A percentile compares a stretch with the other conserved stretches of the same genome.
phyloP scores from a whole-genome alignment of 805 yeast species.

The Nakazawaea ernobii region DNA sequence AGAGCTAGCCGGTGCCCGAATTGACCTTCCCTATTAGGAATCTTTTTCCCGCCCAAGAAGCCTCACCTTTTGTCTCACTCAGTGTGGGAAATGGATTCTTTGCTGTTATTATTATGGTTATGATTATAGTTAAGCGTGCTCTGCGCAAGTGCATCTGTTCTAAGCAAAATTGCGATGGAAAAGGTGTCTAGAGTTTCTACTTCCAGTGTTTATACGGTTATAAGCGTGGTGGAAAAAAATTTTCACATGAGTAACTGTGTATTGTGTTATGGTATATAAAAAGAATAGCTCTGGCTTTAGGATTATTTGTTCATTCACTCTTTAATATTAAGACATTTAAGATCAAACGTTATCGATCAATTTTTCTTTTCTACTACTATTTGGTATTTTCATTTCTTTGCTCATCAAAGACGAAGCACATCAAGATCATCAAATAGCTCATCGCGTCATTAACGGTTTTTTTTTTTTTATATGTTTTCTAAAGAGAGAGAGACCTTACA shows the following conservation, averaged over 20 bases:
- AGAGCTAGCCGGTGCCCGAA: background rate
- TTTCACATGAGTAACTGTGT: background rate
- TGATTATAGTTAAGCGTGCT: background rate
- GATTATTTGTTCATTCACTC: background rate
- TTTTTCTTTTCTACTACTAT: too few relatives aligned
- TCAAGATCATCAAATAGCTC: background rate
- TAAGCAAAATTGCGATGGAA: background rate
- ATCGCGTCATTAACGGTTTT: background rate
- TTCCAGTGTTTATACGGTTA: background rate
- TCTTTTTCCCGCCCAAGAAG: background rate
- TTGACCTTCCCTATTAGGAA: conserved; percentile 5
- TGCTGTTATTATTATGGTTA: too few relatives aligned
- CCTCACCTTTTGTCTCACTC: too few relatives aligned
- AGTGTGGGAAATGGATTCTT: too few relatives aligned
- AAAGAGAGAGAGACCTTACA: too few relatives aligned
- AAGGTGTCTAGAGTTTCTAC: background rate
- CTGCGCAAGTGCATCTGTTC: background rate
- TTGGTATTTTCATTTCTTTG: too few relatives aligned
- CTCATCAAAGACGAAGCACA: too few relatives aligned
- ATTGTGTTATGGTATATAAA: background rate
- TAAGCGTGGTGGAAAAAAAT: background rate
- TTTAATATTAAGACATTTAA: too few relatives aligned
- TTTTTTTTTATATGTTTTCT: too few relatives aligned
- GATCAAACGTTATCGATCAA: too few relatives aligned
- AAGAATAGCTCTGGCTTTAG: background rate